These are phyloP conservation scores for Backusella liffmaniae DNA, from an alignment of 192 early-diverging fungal species.

Conservation along the genomic window DNA sequence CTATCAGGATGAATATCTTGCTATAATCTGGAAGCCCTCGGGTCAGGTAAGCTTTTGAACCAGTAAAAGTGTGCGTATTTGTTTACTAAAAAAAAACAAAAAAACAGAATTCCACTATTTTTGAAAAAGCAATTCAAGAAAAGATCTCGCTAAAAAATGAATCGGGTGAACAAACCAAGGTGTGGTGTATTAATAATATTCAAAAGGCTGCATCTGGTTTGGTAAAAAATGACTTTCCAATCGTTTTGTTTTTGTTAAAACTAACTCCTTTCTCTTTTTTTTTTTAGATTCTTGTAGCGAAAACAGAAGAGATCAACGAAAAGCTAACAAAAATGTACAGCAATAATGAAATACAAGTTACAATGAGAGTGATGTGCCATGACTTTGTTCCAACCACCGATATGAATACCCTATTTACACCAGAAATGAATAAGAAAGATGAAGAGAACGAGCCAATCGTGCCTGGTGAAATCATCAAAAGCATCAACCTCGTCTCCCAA, in stretches of 20 bases:
- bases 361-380: slow-evolving; percentile 40
- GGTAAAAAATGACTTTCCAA: slow-evolving; percentile 24
- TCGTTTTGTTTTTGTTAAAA: slow-evolving; percentile 8
- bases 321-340: slow-evolving; percentile 36
- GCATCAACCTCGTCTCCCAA: slow-evolving; percentile 19
- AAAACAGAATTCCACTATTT: slow-evolving; percentile 24
- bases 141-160: slow-evolving; percentile 2
- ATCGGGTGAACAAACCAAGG: not conserved
- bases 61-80: too few relatives aligned
- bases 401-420: not conserved
- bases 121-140: slow-evolving; percentile 23
- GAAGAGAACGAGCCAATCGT: not conserved
- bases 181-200: slow-evolving; percentile 45
- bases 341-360: slow-evolving; percentile 22
- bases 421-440: slow-evolving; percentile 12
- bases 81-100: too few relatives aligned
- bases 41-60: slow-evolving; percentile 36
- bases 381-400: slow-evolving; percentile 30
- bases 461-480: slow-evolving; percentile 12
- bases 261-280: slow-evolving; percentile 33
- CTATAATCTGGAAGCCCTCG: slow-evolving; percentile 57
- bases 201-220: slow-evolving; percentile 58
- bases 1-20: slow-evolving; percentile 53
- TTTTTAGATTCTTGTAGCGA: slow-evolving; percentile 45
- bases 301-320: slow-evolving; percentile 27